These are phyloP conservation scores for Pterocarpus santalinus DNA, from an alignment of 306 rosid genomes.

Conservation along the genomic window DNA sequence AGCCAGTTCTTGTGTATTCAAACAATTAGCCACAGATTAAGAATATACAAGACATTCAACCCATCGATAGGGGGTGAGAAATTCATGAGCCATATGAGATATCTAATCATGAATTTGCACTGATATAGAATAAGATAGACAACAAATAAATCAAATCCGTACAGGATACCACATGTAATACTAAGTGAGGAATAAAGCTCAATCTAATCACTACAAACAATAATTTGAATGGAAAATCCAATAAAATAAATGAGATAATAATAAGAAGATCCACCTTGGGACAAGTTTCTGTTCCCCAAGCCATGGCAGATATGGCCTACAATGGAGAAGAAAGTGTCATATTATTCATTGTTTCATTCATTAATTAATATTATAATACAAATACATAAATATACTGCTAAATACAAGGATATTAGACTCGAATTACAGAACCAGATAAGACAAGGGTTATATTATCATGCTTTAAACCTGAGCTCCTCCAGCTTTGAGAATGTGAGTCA, in stretches of 20 bases:
- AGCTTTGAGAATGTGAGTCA: conserved; percentile 87
- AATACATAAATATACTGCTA: conserved; percentile 1
- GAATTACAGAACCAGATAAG: neutral
- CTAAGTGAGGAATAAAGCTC: neutral
- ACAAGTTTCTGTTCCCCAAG: conserved; percentile 92
- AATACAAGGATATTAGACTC: neutral
- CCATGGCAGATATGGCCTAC: conserved; percentile 88
- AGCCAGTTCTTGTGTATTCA: neutral
- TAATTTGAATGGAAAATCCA: neutral
- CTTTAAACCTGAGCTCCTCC: conserved; percentile 91
- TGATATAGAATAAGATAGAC: neutral
- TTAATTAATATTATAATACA: conserved; percentile 11
- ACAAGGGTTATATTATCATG: conserved; percentile 17
- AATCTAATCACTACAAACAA: conserved; percentile 6
- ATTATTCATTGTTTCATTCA: conserved; percentile 10
- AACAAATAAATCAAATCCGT: conserved; percentile 12
- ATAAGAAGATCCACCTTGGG: conserved; percentile 67
- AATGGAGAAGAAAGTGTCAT: conserved; percentile 27
- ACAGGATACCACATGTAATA: neutral
- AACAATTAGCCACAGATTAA: neutral
- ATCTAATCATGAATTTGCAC: conserved; percentile 6
- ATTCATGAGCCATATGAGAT: neutral
- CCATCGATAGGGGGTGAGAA: neutral
- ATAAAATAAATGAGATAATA: conserved; percentile 13
- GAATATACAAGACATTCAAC: neutral